Evolutionary conservation across 2,329 filamentous ascomycete genomes (phyloP), one percentile per base, ranked within the genome.

Genomic region (Blastomyces parvus): DNA sequence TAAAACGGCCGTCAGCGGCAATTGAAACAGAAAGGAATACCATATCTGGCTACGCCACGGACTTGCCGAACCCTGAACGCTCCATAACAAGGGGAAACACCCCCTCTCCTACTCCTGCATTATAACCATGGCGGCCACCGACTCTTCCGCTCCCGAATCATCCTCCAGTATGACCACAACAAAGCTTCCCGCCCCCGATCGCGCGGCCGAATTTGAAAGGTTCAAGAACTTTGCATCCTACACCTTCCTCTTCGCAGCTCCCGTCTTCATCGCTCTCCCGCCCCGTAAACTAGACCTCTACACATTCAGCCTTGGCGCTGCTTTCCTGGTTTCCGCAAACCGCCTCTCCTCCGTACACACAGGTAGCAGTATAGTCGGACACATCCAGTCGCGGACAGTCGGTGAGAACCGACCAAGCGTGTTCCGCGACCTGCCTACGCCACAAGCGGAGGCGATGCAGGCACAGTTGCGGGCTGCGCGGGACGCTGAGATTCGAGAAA

Each of bases 241-340:
- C 33, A 72, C 72, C 30, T 76, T 78, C 66, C 68, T 83, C 36
- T 69, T 87, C 25, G 70, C 79, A 58, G 84, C 82, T 64, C 85
- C 85, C 0, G 66, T 81, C 9, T 77, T 87, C 60, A 80, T 81
- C 58, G 69, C 80, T 19, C 73, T 87, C 11, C 85, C 85, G 11
- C 85, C 85, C 0, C 82, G 85, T 56, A 86, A 86, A 73, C 73
- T 87, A 59, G 84, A 87, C 70, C 69, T 83, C 61, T 86, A 84
- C 74, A 86, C 84, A 22, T 77, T 84, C 67, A 77, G 77, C 0
- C 79, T 87, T 8, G 73, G 78, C 52, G 72, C 77, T 36, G 78
- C 78, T 1, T 83, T 80, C 67, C 72, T 80, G 63, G 74, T 80
- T 42, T 81, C 79, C 9, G 79, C 80, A 11, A 80, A 82, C 69